Conservation (phyloP, 2,329 filamentous ascomycete genomes). For the Phialophora macrospora region DNA sequence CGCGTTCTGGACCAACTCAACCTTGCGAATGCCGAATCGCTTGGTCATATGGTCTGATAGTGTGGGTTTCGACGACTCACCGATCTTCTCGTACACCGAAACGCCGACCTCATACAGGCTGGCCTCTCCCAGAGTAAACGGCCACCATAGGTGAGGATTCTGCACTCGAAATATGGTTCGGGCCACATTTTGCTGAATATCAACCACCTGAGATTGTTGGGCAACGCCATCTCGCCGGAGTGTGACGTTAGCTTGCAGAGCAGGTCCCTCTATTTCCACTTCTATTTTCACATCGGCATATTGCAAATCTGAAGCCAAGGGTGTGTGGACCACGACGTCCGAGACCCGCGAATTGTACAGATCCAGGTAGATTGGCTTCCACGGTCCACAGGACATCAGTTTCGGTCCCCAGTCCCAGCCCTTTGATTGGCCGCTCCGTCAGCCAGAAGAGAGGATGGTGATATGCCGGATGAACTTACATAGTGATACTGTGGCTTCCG, state of each 20-base stretch:
- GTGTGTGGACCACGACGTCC: background rate
- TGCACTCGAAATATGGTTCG: slow-evolving; percentile 22
- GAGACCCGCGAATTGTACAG: slow-evolving; percentile 7
- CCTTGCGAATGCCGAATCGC: slow-evolving; percentile 61
- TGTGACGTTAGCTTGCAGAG: background rate
- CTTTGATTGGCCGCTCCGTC: slow-evolving; percentile 43
- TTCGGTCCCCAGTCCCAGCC: slow-evolving; percentile 74
- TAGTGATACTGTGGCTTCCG: slow-evolving; percentile 68
- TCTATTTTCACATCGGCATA: slow-evolving; percentile 3
- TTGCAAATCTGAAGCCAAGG: background rate
- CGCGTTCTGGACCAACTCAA: slow-evolving; percentile 48
- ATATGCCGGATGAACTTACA: slow-evolving; percentile 1
- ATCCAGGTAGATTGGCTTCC: slow-evolving; percentile 70
- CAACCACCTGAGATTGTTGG: slow-evolving; percentile 4
- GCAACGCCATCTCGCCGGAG: background rate
- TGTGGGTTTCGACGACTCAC: slow-evolving; percentile 34
- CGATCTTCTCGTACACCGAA: slow-evolving; percentile 44
- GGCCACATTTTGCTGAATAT: background rate
- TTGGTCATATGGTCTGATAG: slow-evolving; percentile 46
- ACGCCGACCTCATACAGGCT: slow-evolving; percentile 61
- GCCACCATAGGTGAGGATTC: slow-evolving; percentile 62
- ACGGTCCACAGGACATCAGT: slow-evolving; percentile 66
- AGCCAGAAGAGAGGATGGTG: background rate
- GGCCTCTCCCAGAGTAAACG: slow-evolving; percentile 62
- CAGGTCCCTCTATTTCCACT: slow-evolving; percentile 1